Conservation (phyloP, 2,329 filamentous ascomycete genomes). For the Fusarium heterosporum region DNA sequence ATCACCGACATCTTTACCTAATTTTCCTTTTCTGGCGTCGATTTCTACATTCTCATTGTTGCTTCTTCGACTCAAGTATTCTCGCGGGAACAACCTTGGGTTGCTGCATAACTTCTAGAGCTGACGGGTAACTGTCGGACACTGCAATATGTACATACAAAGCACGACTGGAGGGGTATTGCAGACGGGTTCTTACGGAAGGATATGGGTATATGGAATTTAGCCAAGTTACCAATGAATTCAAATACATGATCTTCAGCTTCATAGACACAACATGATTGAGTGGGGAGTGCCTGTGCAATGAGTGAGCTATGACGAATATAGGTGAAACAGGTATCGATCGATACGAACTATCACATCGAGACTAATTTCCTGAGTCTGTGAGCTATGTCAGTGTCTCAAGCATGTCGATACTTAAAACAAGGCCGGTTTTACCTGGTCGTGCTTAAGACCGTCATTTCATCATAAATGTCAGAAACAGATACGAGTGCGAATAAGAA, state of each 20-base stretch:
- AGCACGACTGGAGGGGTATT: conserved; percentile 23
- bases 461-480: conserved; percentile 17
- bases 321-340: conserved; percentile 18
- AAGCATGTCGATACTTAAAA: neutral
- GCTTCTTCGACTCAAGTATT: conserved; percentile 6
- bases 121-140: conserved; percentile 33
- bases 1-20: conserved; percentile 39
- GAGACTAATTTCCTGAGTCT: conserved; percentile 14
- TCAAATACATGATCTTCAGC: conserved; percentile 31
- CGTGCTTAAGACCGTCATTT: neutral
- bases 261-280: neutral
- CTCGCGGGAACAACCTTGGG: conserved; percentile 17
- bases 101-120: conserved; percentile 42
- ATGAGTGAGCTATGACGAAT: conserved; percentile 25
- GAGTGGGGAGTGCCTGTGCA: neutral
- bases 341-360: conserved; percentile 22
- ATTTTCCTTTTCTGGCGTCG: conserved; percentile 38
- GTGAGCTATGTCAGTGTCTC: conserved; percentile 22
- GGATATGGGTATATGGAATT: conserved; percentile 22
- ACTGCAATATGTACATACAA: conserved; percentile 41
- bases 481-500: conserved; percentile 24
- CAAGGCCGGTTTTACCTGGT: conserved; percentile 1
- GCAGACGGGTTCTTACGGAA: conserved; percentile 31
- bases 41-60: conserved; percentile 17
- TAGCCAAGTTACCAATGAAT: conserved; percentile 30